Base-by-base conservation (phyloP, 768 basidiomycete genomes). In the Podaxis mareebaensis region DNA sequence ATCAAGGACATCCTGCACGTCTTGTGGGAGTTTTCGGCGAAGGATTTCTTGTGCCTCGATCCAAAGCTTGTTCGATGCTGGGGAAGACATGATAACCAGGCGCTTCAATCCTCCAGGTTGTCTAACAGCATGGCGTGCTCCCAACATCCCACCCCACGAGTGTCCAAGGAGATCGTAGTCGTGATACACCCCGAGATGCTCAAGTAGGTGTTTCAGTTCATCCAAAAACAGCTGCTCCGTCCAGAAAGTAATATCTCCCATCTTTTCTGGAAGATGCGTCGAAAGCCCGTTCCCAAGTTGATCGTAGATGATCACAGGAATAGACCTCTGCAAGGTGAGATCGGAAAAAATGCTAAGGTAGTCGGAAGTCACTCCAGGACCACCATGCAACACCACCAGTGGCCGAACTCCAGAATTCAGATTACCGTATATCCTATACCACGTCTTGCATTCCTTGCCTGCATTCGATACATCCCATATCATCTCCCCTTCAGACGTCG, bases 221-320 rank as follows among this genome's bases (percentile, higher is more conserved):
- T 81, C 75, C 65, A 83, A 71, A 74, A 85, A 85, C 4, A 86
- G 75, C 58, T 79, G 69, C 30, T 74, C 69, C 17, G 76, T 83
- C 84, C 84, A 85, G 73, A 87, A 87, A 12, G 79, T 76, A 13
- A 73, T 75, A 17, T 66, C 67, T 5, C 54, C 59, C 5, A 68
- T 75, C 66, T 82, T 85, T 64, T 85, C 81, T 8, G 70, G 79
- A 20, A 85, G 74, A 65, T 85, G 83, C 8, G 84, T 84, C 12
- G 85, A 87, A 26, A 72, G 71, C n/a, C 84, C 84, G 60, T 72
- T 78, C 7, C 85, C 85, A 51, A 87, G 62, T 67, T 87, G 86
- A 68, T 85, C 83, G 71, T 87, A 86, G 52, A 85, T 67, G 44
- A 88, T 67, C 66, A 86, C 75, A 11, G 84, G 83, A 52, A 81